Base-by-base conservation (phyloP, 31 red algal species). In the Asparagopsis taxiformis region DNA sequence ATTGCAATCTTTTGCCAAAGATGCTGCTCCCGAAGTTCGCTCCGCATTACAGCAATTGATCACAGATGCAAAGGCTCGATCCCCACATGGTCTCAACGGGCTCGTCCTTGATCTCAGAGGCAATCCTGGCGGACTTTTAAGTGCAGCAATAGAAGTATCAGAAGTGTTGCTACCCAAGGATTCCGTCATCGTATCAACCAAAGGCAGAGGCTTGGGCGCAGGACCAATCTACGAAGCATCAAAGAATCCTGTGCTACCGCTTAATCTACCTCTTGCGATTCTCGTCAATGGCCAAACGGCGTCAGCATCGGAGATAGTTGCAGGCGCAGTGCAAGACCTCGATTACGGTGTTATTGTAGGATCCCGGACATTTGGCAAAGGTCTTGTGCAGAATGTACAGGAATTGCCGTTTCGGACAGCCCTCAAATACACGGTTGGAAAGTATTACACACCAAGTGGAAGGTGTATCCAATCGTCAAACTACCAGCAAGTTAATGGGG, bases 361-460 rank as follows among this genome's bases (percentile, higher is more conserved):
- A 8, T 41, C 54, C 9, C 34, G 67, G 19, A 99, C 82, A 17
- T 99, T 92, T 77, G 97, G 97, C 17, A 99, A 99, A 50, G 97
- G 97, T 3, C 83, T 95, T 19, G 90, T 99, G 9, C 97, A 99
- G 55, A 92, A 99, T 26, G 80, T 99, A 5, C 77, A 92, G 43
- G 69, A 83, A 55, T 64, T 95, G 34, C 91, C 97, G 13, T 92
- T 77, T 49, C 74, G 87, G 33, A 99, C 97, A 20, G 87, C 97
- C 20, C 72, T 99, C 19, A 93, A 93, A 46, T 95, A 75, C 72
- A 99, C 97, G 9, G 87, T 95, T 28, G 97, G 88, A 3, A 93
- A 91, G 70, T 99, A 99, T 68, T 95, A 99, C 70, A 99, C 97
- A 29, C 97, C 97, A 9, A 89, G 81, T 46, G 97, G 97, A 22